Evolutionary conservation across 2,329 filamentous ascomycete genomes (phyloP), one percentile per base, ranked within the genome.

Genomic region (Alternaria brassicicola): DNA sequence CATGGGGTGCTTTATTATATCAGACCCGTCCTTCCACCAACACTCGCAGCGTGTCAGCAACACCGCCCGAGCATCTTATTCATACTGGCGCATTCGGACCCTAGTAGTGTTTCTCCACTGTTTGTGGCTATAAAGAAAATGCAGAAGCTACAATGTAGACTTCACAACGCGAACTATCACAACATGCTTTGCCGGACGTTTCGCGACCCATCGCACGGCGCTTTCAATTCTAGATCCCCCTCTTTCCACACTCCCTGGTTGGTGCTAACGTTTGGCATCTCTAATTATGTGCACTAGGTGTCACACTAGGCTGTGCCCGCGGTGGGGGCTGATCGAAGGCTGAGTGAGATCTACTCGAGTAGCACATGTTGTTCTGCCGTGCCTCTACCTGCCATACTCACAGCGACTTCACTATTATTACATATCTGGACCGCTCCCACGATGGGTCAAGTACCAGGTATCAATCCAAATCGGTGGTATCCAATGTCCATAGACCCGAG

Each of bases 381-480:
- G n/a, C 33, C 33, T 36, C 9, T 19, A 17, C 8, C n/a, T 9
- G 10, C n/a, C 9, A 36, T 7, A 17, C 33, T 10, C 4, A 7
- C n/a, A 7, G 19, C n/a, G 17, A 10, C n/a, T 4, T 8, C 33
- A n/a, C 19, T 19, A 36, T n/a, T n/a, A 10, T 36, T 36, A 30
- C 28, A 30, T 8, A 10, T 30, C 6, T 30, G 10, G 9, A 36
- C n/a, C 19, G 19, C 33, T 12, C 19, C 5, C 33, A 19, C 21
- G 19, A 36, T 38, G 33, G 46, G 21, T 17, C 21, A 39, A 19
- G 26, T 19, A 35, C n/a, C 54, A 43, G 41, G 21, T 6, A 23
- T 70, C 42, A 55, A 69, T 31, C 43, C 58, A 2, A 65, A 65
- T 21, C 48, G 61, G 36, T 72, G 69, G 69, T 69, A 72, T 41